Evolutionary conservation across 1,284 basidiomycete genomes (phyloP).

Genomic region (Moesziomyces sp.): DNA sequence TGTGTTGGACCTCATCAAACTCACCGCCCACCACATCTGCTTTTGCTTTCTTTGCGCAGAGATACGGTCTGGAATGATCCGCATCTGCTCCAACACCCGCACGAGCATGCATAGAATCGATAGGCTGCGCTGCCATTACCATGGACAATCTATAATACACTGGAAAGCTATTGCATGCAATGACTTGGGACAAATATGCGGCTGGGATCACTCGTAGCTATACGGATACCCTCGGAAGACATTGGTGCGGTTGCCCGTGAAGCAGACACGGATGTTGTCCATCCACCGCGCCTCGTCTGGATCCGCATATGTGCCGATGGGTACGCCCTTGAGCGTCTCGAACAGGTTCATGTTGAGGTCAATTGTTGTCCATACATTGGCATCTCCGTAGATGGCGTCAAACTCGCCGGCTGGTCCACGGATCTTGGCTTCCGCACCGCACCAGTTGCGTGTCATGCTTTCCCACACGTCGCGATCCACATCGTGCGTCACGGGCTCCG

Average conservation of each 20-base stretch:
- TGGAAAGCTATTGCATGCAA: not conserved
- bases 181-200: too few relatives aligned
- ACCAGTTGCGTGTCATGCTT: constrained; percentile 42
- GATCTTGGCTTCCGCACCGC: constrained; percentile 41
- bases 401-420: constrained; percentile 26
- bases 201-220: constrained; percentile 6
- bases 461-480: constrained; percentile 16
- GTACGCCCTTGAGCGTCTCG: constrained; percentile 34
- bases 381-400: constrained; percentile 31
- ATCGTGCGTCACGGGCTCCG: constrained; percentile 11
- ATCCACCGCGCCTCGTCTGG: constrained; percentile 28
- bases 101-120: not conserved
- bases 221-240: constrained; percentile 25
- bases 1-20: too few relatives aligned
- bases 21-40: not conserved
- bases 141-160: constrained; percentile 30
- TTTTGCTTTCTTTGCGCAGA: constrained; percentile 5
- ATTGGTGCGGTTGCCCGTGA: constrained; percentile 27
- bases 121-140: constrained; percentile 4
- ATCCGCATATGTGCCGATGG: constrained; percentile 16
- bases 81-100: too few relatives aligned
- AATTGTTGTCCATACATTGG: constrained; percentile 28
- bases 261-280: constrained; percentile 14
- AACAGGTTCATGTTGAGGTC: constrained; percentile 40
- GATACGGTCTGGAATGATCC: constrained; percentile 22